Evolutionary conservation across 345 rosid species (phyloP), one percentile per base, ranked within the genome.

Genomic region (Streptanthus diversifolius): DNA sequence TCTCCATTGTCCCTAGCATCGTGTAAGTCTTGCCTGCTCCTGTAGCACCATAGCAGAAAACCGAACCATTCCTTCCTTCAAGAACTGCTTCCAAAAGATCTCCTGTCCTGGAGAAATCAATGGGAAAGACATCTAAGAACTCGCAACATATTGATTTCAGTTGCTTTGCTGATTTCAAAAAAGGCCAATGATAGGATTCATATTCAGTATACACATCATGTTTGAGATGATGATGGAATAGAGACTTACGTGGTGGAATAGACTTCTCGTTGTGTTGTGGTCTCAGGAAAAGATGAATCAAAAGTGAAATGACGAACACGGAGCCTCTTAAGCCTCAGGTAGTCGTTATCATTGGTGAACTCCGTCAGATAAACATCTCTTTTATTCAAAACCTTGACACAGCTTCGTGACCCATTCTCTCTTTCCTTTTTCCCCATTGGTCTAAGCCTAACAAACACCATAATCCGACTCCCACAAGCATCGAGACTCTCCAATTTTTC

Each of bases 1-100:
- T 93, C 75, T 87, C 92, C 73, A 90, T 6, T 4, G 97, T 90
- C 13, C 98, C 98, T 3, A 93, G 83, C 98, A 93, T 93, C 8
- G 98, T 90, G 68, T 90, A 83, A 5, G 97, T 93, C 85, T 93
- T 93, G 32, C 98, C 98, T 41, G 98, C 97, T 68, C 98, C 98
- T 0, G 98, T 93, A 12, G 98, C 97, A 36, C 98, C 98, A 41
- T 93, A 93, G 80, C 98, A 93, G 82, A 93, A 93, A n/a, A 93
- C 98, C 1, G 98, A 93, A 36, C 98, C 98, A 2, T 93, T 93
- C 80, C 91, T 89, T 71, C 98, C 97, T 70, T 87, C 90, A 72
- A 90, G 74, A 41, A 93, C 98, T 56, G 93, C 88, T 79, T 89
- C 97, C 37, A 93, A 89, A 35, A 93, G 89, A 18, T 89, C 93